phyloP scores from a whole-genome alignment of 345 rosid species.

The Euphorbia pulcherrima region DNA sequence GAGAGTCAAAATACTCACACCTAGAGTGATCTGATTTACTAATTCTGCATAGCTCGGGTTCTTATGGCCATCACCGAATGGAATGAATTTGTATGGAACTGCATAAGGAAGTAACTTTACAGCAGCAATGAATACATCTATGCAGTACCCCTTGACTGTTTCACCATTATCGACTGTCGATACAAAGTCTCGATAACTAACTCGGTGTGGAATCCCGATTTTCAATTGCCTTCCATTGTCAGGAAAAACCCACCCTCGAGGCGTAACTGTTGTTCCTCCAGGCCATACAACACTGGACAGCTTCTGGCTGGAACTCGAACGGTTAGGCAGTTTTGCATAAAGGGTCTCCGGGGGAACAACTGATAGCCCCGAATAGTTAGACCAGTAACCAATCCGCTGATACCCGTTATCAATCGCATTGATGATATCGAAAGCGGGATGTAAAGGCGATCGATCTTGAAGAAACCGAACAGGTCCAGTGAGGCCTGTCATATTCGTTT shows the following conservation, averaged over 20 bases:
- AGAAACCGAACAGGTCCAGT: constrained; percentile 60
- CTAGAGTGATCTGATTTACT: constrained; percentile 46
- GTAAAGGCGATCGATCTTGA: constrained; percentile 47
- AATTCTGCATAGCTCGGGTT: constrained; percentile 72
- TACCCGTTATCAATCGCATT: constrained; percentile 44
- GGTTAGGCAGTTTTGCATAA: constrained; percentile 53
- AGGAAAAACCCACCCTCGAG: constrained; percentile 95
- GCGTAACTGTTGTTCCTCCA: constrained; percentile 52
- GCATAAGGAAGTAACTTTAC: constrained; percentile 57
- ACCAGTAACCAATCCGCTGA: constrained; percentile 77
- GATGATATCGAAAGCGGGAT: constrained; percentile 71
- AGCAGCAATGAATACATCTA: constrained; percentile 79
- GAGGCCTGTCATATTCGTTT: constrained; percentile 68
- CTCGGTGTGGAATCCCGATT: constrained; percentile 74
- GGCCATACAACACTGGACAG: constrained; percentile 73
- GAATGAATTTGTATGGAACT: constrained; percentile 65
- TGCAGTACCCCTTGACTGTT: constrained; percentile 63
- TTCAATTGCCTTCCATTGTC: constrained; percentile 66
- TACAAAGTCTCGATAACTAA: constrained; percentile 53
- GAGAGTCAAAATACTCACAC: constrained; percentile 49
- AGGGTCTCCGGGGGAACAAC: constrained; percentile 68
- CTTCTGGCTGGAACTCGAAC: constrained; percentile 67
- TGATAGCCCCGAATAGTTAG: constrained; percentile 81
- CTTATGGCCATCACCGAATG: constrained; percentile 70
- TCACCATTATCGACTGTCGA: constrained; percentile 44